Base-by-base conservation (phyloP, 1,284 basidiomycete genomes). In the Uromyces viciae-fabae region DNA sequence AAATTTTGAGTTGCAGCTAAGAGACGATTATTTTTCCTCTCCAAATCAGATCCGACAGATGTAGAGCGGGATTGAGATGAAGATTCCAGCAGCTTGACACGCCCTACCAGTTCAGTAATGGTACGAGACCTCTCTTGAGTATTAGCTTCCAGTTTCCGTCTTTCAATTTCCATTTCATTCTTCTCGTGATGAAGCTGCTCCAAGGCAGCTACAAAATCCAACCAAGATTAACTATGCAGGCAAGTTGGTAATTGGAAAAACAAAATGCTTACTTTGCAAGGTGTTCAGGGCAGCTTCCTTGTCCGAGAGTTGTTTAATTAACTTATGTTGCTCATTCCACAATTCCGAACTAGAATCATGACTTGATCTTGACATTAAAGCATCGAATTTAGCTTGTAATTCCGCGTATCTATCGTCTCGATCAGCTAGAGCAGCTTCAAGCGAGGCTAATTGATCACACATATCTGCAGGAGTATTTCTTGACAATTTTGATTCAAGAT, bases 401-500 rank as follows among this genome's bases (percentile, higher is more conserved):
- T 14, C 40, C n/a, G 62, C 75, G 22, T 42, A 46, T 25, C 54
- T 81, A 82, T 91, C 88, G 86, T 85, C 84, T 93, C 91, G 68
- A 91, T 90, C 25, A 90, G 89, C 2, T 92, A 90, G 46, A 92
- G 90, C 72, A 91, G 89, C 75, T 96, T 98, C 95, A 66, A 97
- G 88, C 40, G 87, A 89, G 83, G 93, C 92, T 15, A 98, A 90
- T 36, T 90, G 91, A 54, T 89, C 89, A 43, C 91, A 90, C 3
- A 98, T 88, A 28, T 91, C 91, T 83, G 93, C 91, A 83, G 64
- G 36, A 40, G 97, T 94, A 1, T 93, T 90, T 64, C 91, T 91
- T 25, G 91, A 88, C 15, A 98, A 88, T 36, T 93, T 91, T 66
- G 89, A 88, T 86, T 99, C 96, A 28, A 99, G 89, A 78, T 95